phyloP scores from a whole-genome alignment of 2,329 filamentous ascomycete genomes.

The Setomelanomma holmii region DNA sequence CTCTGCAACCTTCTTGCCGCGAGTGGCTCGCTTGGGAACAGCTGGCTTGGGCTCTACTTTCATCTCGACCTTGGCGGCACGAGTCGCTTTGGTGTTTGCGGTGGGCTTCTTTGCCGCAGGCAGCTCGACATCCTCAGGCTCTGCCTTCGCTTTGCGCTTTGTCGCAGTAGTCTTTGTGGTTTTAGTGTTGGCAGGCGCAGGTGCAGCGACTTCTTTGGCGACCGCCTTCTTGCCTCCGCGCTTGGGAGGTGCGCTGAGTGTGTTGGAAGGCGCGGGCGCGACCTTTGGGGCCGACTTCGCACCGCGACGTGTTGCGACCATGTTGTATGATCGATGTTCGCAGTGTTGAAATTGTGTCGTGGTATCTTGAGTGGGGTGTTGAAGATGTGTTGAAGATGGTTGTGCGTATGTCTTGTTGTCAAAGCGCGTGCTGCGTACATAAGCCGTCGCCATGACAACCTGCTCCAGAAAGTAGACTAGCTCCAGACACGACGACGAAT shows the following conservation, averaged over 20 bases:
- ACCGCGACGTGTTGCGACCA: constrained; percentile 44
- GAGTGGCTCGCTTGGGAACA: constrained; percentile 32
- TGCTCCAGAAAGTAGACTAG: not conserved
- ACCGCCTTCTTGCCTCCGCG: constrained; percentile 38
- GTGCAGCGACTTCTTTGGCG: constrained; percentile 23
- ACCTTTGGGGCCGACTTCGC: constrained; percentile 32
- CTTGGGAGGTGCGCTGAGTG: constrained; percentile 43
- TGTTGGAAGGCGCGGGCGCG: constrained; percentile 29
- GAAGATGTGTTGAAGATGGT: constrained; percentile 18
- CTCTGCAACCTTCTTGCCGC: constrained; percentile 29
- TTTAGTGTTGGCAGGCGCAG: constrained; percentile 26
- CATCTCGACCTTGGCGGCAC: constrained; percentile 27
- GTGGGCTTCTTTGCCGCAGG: constrained; percentile 26
- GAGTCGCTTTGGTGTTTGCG: constrained; percentile 26
- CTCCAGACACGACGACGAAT: not conserved
- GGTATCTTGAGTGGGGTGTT: constrained; percentile 16
- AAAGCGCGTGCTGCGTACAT: constrained; percentile 23
- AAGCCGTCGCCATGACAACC: constrained; percentile 26
- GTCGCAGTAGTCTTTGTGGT: constrained; percentile 24
- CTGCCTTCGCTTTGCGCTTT: constrained; percentile 29
- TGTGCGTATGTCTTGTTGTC: constrained; percentile 34
- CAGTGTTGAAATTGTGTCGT: constrained; percentile 12
- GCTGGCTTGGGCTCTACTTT: constrained; percentile 21
- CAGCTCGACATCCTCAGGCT: constrained; percentile 23
- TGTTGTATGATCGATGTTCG: constrained; percentile 27